Evolutionary conservation across 2,329 filamentous ascomycete genomes (phyloP).

Genomic region (Colletotrichum eremochloae): DNA sequence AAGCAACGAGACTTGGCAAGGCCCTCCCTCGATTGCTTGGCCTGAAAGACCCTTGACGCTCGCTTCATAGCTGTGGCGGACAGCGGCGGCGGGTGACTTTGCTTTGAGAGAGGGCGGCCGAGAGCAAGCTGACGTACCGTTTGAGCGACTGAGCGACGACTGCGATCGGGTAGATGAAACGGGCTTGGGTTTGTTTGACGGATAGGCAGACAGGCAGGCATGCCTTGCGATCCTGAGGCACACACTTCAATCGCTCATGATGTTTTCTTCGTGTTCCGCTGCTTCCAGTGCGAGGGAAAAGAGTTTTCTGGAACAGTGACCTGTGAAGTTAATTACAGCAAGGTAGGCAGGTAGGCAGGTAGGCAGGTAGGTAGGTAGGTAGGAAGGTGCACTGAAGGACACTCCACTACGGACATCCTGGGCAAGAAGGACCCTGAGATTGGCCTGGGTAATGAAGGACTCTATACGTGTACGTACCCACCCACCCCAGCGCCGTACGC

Average conservation of each 20-base stretch:
- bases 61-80: too few species aligned
- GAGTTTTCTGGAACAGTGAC: constrained; percentile 11
- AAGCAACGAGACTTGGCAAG: too few species aligned
- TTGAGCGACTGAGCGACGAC: constrained; percentile 25
- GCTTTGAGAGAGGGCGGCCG: not conserved
- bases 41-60: too few species aligned
- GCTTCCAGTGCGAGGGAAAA: constrained; percentile 17
- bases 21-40: too few species aligned
- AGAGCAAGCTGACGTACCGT: constrained; percentile 1
- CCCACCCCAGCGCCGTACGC: too few species aligned
- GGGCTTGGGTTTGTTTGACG: constrained; percentile 27
- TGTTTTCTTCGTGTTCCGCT: constrained; percentile 11
- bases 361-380: too few species aligned
- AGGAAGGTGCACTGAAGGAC: too few species aligned
- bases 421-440: constrained; percentile 28
- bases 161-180: constrained; percentile 29
- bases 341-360: too few species aligned
- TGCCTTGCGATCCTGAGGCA: constrained; percentile 27
- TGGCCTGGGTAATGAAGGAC: constrained; percentile 4
- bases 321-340: not conserved
- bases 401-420: too few species aligned
- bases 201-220: constrained; percentile 20
- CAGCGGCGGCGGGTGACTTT: not conserved
- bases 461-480: constrained; percentile 14
- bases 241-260: constrained; percentile 3